A percentile compares a stretch with the other conserved stretches of the same genome.
phyloP scores from a whole-genome alignment of 768 basidiomycete genomes.

The Russula olivacea region DNA sequence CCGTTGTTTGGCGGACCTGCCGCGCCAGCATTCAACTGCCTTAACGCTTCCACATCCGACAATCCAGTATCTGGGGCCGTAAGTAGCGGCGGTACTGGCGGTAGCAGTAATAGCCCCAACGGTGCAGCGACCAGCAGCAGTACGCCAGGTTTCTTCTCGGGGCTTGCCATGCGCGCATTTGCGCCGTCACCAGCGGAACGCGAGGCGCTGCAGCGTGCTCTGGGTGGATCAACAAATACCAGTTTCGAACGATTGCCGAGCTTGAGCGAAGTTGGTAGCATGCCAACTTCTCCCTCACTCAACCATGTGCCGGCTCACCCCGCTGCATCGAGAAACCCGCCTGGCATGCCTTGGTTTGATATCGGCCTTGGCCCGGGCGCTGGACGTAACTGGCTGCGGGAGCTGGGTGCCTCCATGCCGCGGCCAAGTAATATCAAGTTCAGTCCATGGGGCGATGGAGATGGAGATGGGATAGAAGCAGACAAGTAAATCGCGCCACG shows the following conservation, averaged over 20 bases:
- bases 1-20: conserved; percentile 23
- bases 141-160: conserved; percentile 31
- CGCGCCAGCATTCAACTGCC: conserved; percentile 25
- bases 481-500: conserved; percentile 13
- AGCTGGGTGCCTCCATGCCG: conserved; percentile 40
- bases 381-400: conserved; percentile 61
- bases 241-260: conserved; percentile 76
- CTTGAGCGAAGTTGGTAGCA: conserved; percentile 67
- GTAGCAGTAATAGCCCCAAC: not conserved
- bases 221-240: conserved; percentile 66
- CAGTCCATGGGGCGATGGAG: conserved; percentile 80
- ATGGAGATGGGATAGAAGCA: conserved; percentile 27
- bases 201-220: conserved; percentile 72
- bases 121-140: not conserved
- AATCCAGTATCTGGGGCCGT: not conserved
- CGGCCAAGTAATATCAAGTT: conserved; percentile 65
- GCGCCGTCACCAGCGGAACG: conserved; percentile 86
- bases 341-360: conserved; percentile 25
- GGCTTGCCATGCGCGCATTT: conserved; percentile 62
- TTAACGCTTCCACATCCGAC: conserved; percentile 18
- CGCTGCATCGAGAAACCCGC: conserved; percentile 11
- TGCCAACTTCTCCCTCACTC: conserved; percentile 61
- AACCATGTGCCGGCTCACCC: conserved; percentile 34
- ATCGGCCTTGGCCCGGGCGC: conserved; percentile 20
- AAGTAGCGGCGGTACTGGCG: not conserved